Evolutionary conservation across 176 grass and related monocot genomes (phyloP), one percentile per base, ranked within the genome.

Genomic region (Olyra latifolia): DNA sequence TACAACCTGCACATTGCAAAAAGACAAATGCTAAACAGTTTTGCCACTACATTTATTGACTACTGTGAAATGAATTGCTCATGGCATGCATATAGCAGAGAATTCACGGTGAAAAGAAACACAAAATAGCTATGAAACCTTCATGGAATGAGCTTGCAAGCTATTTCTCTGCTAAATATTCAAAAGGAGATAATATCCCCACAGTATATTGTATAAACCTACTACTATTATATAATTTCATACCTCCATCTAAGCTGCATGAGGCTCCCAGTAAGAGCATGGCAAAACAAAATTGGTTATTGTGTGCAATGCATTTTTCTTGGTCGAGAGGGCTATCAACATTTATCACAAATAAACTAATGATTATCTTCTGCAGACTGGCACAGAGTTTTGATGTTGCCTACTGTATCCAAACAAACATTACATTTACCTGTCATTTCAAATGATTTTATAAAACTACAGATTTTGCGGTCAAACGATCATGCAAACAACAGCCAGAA

Each of bases 1-100:
- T 59, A 12, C 60, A 62, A 90, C 81, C 94, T 97, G 84, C 68
- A 65, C 10, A 80, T 74, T 13, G 10, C 17, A 60, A 68, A 82
- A 62, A 75, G 28, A 14, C 5, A 82, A 29, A 76, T 53, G 75
- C 76, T 17, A 54, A 41, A 45, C 20, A 38, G 16, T 25, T 69
- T 24, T 77, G 22, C 15, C 10, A 2, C 43, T n/a, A 50, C 1
- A 42, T 27, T 68, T 38, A 6, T 43, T 23, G 49, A 41, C 22
- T 41, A 32, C 29, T 60, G 55, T 68, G 43, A 66, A 57, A 75
- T 80, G 23, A 19, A 69, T 2, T 22, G 6, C 9, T 50, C n/a
- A 67, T 32, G 35, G 0, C 19, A 83, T 40, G 28, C 13, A 12
- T 59, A 65, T 55, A 49, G 7, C n/a, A 46, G 15, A 14, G 39